These are phyloP conservation scores for Suhomyces terraborum DNA, from an alignment of 1,139 yeast genomes.

Conservation along the genomic window DNA sequence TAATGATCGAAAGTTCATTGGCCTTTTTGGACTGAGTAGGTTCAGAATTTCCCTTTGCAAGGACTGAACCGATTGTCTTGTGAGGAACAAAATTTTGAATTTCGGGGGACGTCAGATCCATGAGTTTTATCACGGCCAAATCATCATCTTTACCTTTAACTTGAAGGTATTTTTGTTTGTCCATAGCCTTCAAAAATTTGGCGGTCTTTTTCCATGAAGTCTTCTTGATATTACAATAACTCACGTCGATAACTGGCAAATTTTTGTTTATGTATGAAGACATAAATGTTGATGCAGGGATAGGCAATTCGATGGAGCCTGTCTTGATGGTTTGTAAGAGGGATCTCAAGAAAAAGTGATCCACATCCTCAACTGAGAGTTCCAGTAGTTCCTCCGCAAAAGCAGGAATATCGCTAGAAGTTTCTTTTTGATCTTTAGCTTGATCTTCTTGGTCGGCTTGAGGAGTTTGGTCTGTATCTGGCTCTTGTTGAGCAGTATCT, in stretches of 20 bases:
- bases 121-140: slow-evolving; percentile 53
- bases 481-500: slow-evolving; percentile 13
- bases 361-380: slow-evolving; percentile 70
- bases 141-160: slow-evolving; percentile 81
- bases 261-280: slow-evolving; percentile 67
- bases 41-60: slow-evolving; percentile 14
- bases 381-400: slow-evolving; percentile 35
- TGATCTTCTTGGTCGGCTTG: slow-evolving; percentile 16
- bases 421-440: slow-evolving; percentile 9
- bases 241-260: slow-evolving; percentile 58
- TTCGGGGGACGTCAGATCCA: slow-evolving; percentile 48
- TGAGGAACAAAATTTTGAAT: slow-evolving; percentile 68
- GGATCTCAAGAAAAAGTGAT: slow-evolving; percentile 70
- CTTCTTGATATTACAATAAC: slow-evolving; percentile 68
- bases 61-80: slow-evolving; percentile 37
- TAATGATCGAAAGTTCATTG: slow-evolving; percentile 37
- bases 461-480: slow-evolving; percentile 6
- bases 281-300: slow-evolving; percentile 73
- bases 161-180: slow-evolving; percentile 64
- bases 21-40: slow-evolving; percentile 26
- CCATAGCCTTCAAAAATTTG: slow-evolving; percentile 83
- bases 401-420: slow-evolving; percentile 18
- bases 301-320: slow-evolving; percentile 59
- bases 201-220: slow-evolving; percentile 90
- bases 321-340: slow-evolving; percentile 66